These are phyloP conservation scores for Epichloe gansuensis DNA, from an alignment of 2,329 filamentous ascomycete genomes.

Conservation along the genomic window DNA sequence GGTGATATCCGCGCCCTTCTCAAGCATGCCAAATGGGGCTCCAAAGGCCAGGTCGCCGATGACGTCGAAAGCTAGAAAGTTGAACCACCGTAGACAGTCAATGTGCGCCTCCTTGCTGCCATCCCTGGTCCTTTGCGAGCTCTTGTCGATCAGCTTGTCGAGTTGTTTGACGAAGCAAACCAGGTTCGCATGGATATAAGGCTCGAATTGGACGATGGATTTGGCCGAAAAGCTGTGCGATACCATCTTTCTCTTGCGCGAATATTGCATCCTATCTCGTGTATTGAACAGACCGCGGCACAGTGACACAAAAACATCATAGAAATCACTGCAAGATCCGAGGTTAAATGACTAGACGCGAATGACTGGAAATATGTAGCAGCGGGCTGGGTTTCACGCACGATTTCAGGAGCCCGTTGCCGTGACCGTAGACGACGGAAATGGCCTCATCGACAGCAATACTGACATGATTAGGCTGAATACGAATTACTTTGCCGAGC, in stretches of 20 bases:
- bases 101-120: slow-evolving; percentile 51
- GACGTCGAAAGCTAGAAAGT: slow-evolving; percentile 41
- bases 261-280: slow-evolving; percentile 66
- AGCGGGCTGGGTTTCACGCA: slow-evolving; percentile 19
- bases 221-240: slow-evolving; percentile 79
- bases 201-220: slow-evolving; percentile 72
- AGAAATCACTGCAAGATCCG: slow-evolving; percentile 52
- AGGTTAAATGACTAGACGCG: not conserved
- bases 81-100: slow-evolving; percentile 65
- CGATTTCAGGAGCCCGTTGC: slow-evolving; percentile 63
- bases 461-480: slow-evolving; percentile 75
- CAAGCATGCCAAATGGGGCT: slow-evolving; percentile 53
- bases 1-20: slow-evolving; percentile 60
- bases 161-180: slow-evolving; percentile 61
- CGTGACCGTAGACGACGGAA: slow-evolving; percentile 62
- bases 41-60: slow-evolving; percentile 39
- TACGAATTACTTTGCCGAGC: slow-evolving; percentile 65
- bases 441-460: slow-evolving; percentile 73
- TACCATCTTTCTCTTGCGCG: slow-evolving; percentile 78
- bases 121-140: slow-evolving; percentile 33
- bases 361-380: slow-evolving; percentile 5
- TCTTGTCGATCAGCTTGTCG: slow-evolving; percentile 44
- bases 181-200: slow-evolving; percentile 74
- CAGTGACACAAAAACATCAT: slow-evolving; percentile 85
- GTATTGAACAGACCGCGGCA: slow-evolving; percentile 82